These are phyloP conservation scores for Microbotryum lychnidis-dioicae DNA, from an alignment of 1,284 basidiomycete genomes.

Conservation along the genomic window DNA sequence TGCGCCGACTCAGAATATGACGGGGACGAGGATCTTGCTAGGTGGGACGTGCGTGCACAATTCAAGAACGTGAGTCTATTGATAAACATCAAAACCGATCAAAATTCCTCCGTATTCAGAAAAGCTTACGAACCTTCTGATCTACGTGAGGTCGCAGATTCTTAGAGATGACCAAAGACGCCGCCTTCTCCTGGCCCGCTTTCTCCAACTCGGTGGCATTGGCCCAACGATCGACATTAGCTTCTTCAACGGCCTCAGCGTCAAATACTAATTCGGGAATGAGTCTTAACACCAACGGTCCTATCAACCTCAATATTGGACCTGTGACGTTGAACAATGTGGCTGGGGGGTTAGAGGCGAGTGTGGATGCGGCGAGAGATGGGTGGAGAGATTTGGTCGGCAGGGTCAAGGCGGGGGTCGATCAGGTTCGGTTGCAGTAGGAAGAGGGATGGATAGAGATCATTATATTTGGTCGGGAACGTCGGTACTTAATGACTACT, in stretches of 20 bases:
- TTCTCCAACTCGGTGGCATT: slow-evolving; percentile 18
- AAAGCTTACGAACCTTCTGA: not conserved
- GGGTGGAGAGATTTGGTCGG: slow-evolving; percentile 77
- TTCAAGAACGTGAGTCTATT: slow-evolving; percentile 58
- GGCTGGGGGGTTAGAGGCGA: slow-evolving; percentile 57
- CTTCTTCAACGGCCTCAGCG: not conserved
- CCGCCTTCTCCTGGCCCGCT: slow-evolving; percentile 36
- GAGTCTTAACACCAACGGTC: slow-evolving; percentile 45
- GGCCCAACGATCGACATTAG: not conserved
- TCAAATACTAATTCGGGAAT: slow-evolving; percentile 38
- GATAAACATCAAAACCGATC: no score
- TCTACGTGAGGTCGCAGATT: slow-evolving; percentile 12
- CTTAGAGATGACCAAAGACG: slow-evolving; percentile 32
- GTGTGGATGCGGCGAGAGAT: slow-evolving; percentile 45
- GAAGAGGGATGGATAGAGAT: no score
- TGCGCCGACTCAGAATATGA: slow-evolving; percentile 38
- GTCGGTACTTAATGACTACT: not conserved
- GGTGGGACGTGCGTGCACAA: slow-evolving; percentile 91
- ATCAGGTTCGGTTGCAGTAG: slow-evolving; percentile 38
- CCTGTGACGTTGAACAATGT: slow-evolving; percentile 78
- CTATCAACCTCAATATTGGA: slow-evolving; percentile 74
- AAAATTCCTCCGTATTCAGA: no score
- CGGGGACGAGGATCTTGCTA: slow-evolving; percentile 65
- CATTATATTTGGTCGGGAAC: not conserved
- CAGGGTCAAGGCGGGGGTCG: slow-evolving; percentile 79